Base-by-base conservation (phyloP, 2,329 filamentous ascomycete species). In the Fusarium siculi region DNA sequence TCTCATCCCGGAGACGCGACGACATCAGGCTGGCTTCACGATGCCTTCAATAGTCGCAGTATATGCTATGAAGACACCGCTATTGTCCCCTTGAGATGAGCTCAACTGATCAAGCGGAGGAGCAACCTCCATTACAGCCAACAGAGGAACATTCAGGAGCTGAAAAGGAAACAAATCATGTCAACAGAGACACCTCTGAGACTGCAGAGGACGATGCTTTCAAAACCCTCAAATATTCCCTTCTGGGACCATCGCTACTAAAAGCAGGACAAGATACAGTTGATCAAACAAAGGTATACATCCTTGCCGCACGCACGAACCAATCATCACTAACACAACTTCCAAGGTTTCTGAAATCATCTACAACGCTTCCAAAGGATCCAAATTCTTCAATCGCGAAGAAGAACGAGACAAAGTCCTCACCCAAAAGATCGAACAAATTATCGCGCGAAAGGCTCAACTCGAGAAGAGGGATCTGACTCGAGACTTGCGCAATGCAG, bases 311-410 rank as follows among this genome's bases (percentile, higher is more conserved):
- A 23, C 21, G 7, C 9, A 4, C 34, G n/a, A 14, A 39, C 25
- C 15, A 19, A 36, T 28, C 32, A 39, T 58, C 58, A 44, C 60
- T 72, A 57, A 44, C 62, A 67, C 32, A 18, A 47, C 23, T 30
- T 18, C 55, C 92, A 39, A 78, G 91, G 95, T 99, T 55, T 97
- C 95, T 5, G 95, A 98, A 77, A 92, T 98, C 75, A 99, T 99
- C 68, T 98, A 98, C 84, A 94, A 97, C 81, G 95, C 95, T 16
- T 98, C 95, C 21, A 98, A 97, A 80, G 96, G 96, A 53, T 97
- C 94, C 74, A 98, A 97, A 81, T 99, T 92, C 84, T 99, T 98
- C 87, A 93, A 92, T 75, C 94, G 95, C 67, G 96, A 99, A 81
- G 93, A 97, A 80, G 87, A 85, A 63, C 92, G 92, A 76, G 96